phyloP scores from a whole-genome alignment of 805 yeast genomes.

The Yamadazyma takamatsuzukensis region DNA sequence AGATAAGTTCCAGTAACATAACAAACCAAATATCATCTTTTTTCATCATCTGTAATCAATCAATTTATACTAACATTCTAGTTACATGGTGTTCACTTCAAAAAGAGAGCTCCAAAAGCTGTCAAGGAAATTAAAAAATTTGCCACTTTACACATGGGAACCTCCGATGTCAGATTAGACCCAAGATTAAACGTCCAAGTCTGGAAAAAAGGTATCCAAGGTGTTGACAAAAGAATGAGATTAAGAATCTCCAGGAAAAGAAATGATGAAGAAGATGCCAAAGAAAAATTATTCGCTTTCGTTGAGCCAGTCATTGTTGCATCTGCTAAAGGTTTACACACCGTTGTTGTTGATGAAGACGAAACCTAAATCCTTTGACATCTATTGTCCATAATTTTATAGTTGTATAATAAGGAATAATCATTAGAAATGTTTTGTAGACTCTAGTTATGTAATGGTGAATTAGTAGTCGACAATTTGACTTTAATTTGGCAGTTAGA shows the following conservation, averaged over 20 bases:
- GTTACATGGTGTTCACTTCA: constrained; percentile 98
- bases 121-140: constrained; percentile 99
- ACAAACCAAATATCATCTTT: too few species aligned
- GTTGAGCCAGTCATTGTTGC: constrained; percentile 97
- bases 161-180: constrained; percentile 97
- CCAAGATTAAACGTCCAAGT: constrained; percentile 97
- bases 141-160: constrained; percentile 98
- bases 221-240: constrained; percentile 97
- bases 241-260: constrained; percentile 99
- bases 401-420: constrained; percentile 20
- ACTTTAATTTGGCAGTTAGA: too few species aligned
- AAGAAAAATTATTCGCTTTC: constrained; percentile 94
- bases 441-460: not conserved
- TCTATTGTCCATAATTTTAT: too few species aligned
- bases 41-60: not conserved
- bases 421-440: too few species aligned
- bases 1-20: too few species aligned
- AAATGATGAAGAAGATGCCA: constrained; percentile 99
- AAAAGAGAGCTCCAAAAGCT: constrained; percentile 99
- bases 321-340: constrained; percentile 94
- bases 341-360: constrained; percentile 83
- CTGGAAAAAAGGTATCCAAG: constrained; percentile 99
- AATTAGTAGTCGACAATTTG: not conserved
- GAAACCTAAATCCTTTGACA: constrained; percentile 39
- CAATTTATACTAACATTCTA: constrained; percentile 40